Conservation (phyloP, 164 flowering plant species). For the Magnolia kwangsiensis region DNA sequence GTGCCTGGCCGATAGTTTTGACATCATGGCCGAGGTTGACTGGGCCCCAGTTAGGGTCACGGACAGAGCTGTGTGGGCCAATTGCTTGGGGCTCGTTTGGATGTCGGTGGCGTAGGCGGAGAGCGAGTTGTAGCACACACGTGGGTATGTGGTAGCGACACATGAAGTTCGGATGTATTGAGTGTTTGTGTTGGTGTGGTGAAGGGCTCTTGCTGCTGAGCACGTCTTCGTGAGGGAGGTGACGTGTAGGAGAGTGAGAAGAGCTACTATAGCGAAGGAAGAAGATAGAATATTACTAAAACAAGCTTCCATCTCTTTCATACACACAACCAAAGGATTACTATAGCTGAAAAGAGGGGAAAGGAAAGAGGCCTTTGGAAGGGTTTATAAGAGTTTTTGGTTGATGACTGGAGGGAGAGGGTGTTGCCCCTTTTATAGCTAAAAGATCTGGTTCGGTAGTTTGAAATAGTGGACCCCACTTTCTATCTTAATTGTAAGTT, state of each 20-base stretch:
- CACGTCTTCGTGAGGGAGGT: not conserved
- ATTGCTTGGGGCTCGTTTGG: conserved; percentile 45
- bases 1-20: conserved; percentile 16
- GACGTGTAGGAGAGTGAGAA: conserved; percentile 6
- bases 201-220: not conserved
- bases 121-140: conserved; percentile 53
- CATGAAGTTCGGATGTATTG: conserved; percentile 56
- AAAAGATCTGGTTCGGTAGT: not conserved
- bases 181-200: conserved; percentile 17
- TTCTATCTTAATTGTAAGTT: too few relatives aligned
- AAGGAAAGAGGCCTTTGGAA: not conserved
- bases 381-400: too few relatives aligned
- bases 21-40: conserved; percentile 31
- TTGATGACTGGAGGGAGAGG: not conserved
- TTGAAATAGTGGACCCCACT: too few relatives aligned
- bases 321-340: not conserved
- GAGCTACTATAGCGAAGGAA: not conserved
- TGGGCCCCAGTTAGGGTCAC: conserved; percentile 38
- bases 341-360: not conserved
- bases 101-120: conserved; percentile 38
- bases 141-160: conserved; percentile 47
- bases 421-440: not conserved
- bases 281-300: not conserved
- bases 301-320: conserved; percentile 11
- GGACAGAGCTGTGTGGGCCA: conserved; percentile 52